A percentile compares a stretch with the other conserved stretches of the same genome.
These are phyloP conservation scores for Hagleromyces aurorensis DNA, from an alignment of 805 yeast species.

Conservation along the genomic window DNA sequence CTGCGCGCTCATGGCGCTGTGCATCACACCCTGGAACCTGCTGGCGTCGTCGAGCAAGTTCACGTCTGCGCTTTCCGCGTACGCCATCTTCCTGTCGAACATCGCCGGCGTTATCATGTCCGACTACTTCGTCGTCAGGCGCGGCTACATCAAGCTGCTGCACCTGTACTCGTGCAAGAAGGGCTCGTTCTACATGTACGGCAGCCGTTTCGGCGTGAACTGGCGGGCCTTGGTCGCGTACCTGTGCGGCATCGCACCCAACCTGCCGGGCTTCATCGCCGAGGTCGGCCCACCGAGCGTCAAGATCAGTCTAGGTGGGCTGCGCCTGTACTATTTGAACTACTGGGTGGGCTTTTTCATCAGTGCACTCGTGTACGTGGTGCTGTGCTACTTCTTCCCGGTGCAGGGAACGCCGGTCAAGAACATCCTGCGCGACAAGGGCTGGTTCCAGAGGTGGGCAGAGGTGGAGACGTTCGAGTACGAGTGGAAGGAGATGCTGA, in stretches of 20 bases:
- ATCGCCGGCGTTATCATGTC: slow-evolving; percentile 62
- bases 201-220: slow-evolving; percentile 52
- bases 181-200: slow-evolving; percentile 41
- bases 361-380: slow-evolving; percentile 47
- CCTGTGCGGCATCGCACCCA: slow-evolving; percentile 33
- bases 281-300: slow-evolving; percentile 49
- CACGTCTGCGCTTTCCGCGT: slow-evolving; percentile 68
- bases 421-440: slow-evolving; percentile 39
- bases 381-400: slow-evolving; percentile 48
- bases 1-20: slow-evolving; percentile 59
- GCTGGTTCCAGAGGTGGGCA: slow-evolving; percentile 55
- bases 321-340: slow-evolving; percentile 56
- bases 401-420: slow-evolving; percentile 35
- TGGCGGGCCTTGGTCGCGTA: slow-evolving; percentile 76
- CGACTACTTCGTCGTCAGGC: slow-evolving; percentile 56
- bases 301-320: slow-evolving; percentile 66
- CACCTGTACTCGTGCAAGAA: slow-evolving; percentile 48
- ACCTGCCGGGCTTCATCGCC: slow-evolving; percentile 34
- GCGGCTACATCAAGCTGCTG: slow-evolving; percentile 54
- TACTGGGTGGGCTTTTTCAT: slow-evolving; percentile 68
- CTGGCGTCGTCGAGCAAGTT: slow-evolving; percentile 56
- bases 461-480: slow-evolving; percentile 58
- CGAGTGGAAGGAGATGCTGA: slow-evolving; percentile 18
- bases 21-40: slow-evolving; percentile 75
- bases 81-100: slow-evolving; percentile 69